phyloP scores from a whole-genome alignment of 306 rosid species.

The Cicer arietinum region DNA sequence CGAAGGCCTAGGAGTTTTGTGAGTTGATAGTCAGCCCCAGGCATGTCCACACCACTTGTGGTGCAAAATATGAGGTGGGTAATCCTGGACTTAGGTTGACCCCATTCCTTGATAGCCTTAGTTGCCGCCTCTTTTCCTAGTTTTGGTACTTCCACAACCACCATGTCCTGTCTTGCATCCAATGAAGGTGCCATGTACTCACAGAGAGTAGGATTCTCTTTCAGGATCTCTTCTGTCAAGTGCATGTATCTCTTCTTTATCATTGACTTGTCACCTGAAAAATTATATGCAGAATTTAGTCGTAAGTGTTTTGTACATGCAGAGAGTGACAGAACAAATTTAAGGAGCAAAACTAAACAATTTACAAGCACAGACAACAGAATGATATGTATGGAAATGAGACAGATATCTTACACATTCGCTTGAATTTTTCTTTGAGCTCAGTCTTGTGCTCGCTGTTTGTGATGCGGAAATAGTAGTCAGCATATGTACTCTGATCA shows the following conservation, averaged over 20 bases:
- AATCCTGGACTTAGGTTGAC: conserved; percentile 39
- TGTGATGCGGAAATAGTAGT: conserved; percentile 66
- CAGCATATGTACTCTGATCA: conserved; percentile 61
- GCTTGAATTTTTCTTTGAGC: conserved; percentile 47
- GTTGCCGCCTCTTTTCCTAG: conserved; percentile 50
- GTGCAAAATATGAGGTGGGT: conserved; percentile 47
- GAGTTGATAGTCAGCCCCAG: conserved; percentile 50
- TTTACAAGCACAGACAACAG: background rate
- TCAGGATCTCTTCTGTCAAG: conserved; percentile 42
- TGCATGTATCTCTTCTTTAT: conserved; percentile 50
- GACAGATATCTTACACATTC: conserved; percentile 46
- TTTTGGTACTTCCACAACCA: conserved; percentile 48
- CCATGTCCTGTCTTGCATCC: conserved; percentile 52
- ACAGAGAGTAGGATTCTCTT: conserved; percentile 41
- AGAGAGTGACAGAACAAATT: background rate
- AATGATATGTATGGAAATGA: background rate
- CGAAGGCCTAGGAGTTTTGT: conserved; percentile 45
- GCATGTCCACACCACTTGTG: conserved; percentile 50
- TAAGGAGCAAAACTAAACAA: background rate
- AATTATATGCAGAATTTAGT: background rate
- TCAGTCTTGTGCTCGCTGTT: conserved; percentile 53
- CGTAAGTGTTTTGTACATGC: background rate
- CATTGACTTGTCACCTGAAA: conserved; percentile 53
- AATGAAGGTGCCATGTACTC: conserved; percentile 52
- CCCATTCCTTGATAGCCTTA: conserved; percentile 48